Conservation (phyloP, 441 rosid species). For the Hypseocharis bilobata region DNA sequence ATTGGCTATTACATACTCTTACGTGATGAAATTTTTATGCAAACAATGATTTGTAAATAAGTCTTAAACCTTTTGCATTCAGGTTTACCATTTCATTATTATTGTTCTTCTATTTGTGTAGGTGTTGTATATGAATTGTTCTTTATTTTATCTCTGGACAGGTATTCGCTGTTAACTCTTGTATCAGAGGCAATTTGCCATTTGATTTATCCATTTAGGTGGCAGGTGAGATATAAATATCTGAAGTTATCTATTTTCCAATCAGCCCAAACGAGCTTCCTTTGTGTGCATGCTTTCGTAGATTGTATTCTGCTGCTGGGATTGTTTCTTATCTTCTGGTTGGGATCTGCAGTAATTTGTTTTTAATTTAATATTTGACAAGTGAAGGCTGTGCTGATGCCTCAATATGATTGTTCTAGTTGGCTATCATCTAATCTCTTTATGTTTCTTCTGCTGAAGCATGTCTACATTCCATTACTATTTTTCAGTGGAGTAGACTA, state of each 20-base stretch:
- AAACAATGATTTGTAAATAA: background rate
- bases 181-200: slow-evolving; percentile 95
- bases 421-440: slow-evolving; percentile 36
- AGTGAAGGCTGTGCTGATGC: slow-evolving; percentile 8
- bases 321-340: background rate
- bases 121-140: slow-evolving; percentile 10
- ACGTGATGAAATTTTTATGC: no score
- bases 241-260: slow-evolving; percentile 6
- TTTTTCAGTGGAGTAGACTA: slow-evolving; percentile 99
- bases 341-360: slow-evolving; percentile 15
- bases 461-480: slow-evolving; percentile 98
- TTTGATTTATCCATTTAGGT: slow-evolving; percentile 90
- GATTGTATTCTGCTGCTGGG: background rate
- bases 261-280: background rate
- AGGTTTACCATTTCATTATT: background rate
- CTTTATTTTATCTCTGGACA: slow-evolving; percentile 23
- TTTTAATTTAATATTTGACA: slow-evolving; percentile 14
- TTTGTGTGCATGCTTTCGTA: background rate
- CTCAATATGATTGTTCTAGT: slow-evolving; percentile 18
- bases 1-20: no score
- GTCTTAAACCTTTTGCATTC: background rate
- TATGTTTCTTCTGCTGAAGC: slow-evolving; percentile 74
- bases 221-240: slow-evolving; percentile 60
- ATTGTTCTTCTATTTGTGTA: slow-evolving; percentile 3
- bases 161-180: slow-evolving; percentile 87